Evolutionary conservation across 192 early-diverging fungal species (phyloP).

Genomic region (Lobosporangium transversale): DNA sequence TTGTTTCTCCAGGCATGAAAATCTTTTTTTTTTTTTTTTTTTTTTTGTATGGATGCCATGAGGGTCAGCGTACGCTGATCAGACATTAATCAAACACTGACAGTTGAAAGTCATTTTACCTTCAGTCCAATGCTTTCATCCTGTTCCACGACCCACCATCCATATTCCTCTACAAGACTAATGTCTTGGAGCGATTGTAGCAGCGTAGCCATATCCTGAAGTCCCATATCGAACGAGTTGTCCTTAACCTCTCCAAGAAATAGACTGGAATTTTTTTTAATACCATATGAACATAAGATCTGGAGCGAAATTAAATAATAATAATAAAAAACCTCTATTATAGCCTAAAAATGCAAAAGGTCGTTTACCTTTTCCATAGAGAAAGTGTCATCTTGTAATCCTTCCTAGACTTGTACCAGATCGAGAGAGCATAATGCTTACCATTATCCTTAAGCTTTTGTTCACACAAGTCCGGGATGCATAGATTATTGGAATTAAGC

Average conservation of each 20-base stretch:
- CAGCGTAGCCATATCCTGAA: constrained; percentile 55
- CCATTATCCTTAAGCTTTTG: constrained; percentile 56
- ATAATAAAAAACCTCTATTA: no score
- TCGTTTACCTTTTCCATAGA: constrained; percentile 69
- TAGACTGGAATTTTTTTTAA: constrained; percentile 53
- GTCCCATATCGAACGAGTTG: constrained; percentile 54
- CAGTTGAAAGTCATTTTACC: no score
- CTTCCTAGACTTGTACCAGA: constrained; percentile 67
- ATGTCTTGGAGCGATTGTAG: constrained; percentile 43
- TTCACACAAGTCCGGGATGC: constrained; percentile 56
- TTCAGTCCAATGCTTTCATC: constrained; percentile 56
- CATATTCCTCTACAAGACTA: constrained; percentile 56
- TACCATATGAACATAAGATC: neutral
- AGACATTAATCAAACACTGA: no score
- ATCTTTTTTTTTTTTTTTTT: no score
- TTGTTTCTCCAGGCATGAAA: constrained; percentile 47
- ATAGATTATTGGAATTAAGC: constrained; percentile 60
- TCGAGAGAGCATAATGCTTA: constrained; percentile 68
- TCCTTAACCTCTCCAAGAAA: constrained; percentile 61
- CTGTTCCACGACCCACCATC: constrained; percentile 62
- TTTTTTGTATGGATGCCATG: no score
- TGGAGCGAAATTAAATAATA: neutral
- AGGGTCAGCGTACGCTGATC: no score
- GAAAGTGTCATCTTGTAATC: constrained; percentile 62
- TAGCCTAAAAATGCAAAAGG: no score